phyloP scores from a whole-genome alignment of 768 basidiomycete species.

The Lactarius vividus region DNA sequence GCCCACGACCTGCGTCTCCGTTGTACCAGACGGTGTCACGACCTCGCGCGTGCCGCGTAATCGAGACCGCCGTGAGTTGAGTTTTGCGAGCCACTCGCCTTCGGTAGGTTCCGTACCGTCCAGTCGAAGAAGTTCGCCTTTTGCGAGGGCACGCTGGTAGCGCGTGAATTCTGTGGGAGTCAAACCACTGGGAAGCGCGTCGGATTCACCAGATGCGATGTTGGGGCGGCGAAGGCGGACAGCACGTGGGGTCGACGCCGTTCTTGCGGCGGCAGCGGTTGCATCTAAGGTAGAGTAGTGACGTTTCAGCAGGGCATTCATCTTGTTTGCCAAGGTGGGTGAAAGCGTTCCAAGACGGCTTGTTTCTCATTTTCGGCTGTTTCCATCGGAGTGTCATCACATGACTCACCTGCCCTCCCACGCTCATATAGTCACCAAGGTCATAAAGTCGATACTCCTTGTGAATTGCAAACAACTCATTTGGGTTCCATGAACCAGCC shows the following conservation, averaged over 20 bases:
- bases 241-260: conserved; percentile 68
- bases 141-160: conserved; percentile 56
- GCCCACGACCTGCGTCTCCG: conserved; percentile 61
- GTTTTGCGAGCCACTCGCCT: conserved; percentile 55
- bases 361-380: too few species aligned
- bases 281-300: conserved; percentile 43
- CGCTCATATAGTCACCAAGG: too few species aligned
- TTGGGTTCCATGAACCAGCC: too few species aligned
- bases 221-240: conserved; percentile 64
- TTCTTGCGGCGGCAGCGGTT: conserved; percentile 49
- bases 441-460: too few species aligned
- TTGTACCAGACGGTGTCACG: conserved; percentile 40
- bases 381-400: too few species aligned
- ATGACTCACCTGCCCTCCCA: too few species aligned
- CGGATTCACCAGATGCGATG: conserved; percentile 37
- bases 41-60: conserved; percentile 58
- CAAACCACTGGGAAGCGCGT: conserved; percentile 53
- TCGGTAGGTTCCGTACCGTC: conserved; percentile 41
- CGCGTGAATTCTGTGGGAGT: conserved; percentile 63
- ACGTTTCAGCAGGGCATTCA: conserved; percentile 41
- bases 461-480: too few species aligned
- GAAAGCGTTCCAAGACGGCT: too few species aligned
- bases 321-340: conserved; percentile 18
- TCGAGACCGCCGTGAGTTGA: conserved; percentile 59
- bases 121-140: conserved; percentile 44